Base-by-base conservation (phyloP, 2,329 filamentous ascomycete genomes). In the Aspergillus nomiae region DNA sequence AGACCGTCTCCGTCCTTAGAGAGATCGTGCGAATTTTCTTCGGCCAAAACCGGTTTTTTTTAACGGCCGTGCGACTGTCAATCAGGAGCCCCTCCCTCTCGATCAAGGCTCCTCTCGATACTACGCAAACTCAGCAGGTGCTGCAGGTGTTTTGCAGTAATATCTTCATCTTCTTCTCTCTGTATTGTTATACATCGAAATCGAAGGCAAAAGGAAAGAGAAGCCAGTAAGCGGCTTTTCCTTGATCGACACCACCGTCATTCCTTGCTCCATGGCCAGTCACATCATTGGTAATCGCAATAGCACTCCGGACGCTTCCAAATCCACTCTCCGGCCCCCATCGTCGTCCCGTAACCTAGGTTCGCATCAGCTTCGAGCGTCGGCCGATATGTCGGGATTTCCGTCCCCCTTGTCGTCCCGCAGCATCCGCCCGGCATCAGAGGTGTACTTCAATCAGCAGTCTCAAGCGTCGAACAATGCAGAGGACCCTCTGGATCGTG, bases 311-410 rank as follows among this genome's bases (percentile, higher is more conserved):
- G 95, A 98, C 83, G 92, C 91, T 59, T 90, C 89, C 71, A 92
- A 89, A 74, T 88, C 91, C 64, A 90, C 90, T 59, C 89, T 92
- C 68, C 89, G 97, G 73, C 91, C 94, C 65, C 92, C 94, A 55
- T 92, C 93, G 56, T 91, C 94, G 64, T 90, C 94, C 68, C 88
- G 94, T 71, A 86, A 90, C 51, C 84, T 96, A 64, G 86, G 90
- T 65, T 90, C 90, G 61, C 92, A 94, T 79, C 92, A 95, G 77
- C 89, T 99, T 67, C 92, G 95, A 73, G 92, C 94, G 54, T 99
- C 95, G 58, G 94, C 95, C 73, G 95, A 99, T 77, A 96, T 98
- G 91, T 91, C 92, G 66, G 90, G 90, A 56, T 92, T 96, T 75
- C 88, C 80, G 76, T 92, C 82, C 72, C 90, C 83, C 71, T 87